Conservation (phyloP, 2,329 filamentous ascomycete genomes). For the Colletotrichum scovillei region DNA sequence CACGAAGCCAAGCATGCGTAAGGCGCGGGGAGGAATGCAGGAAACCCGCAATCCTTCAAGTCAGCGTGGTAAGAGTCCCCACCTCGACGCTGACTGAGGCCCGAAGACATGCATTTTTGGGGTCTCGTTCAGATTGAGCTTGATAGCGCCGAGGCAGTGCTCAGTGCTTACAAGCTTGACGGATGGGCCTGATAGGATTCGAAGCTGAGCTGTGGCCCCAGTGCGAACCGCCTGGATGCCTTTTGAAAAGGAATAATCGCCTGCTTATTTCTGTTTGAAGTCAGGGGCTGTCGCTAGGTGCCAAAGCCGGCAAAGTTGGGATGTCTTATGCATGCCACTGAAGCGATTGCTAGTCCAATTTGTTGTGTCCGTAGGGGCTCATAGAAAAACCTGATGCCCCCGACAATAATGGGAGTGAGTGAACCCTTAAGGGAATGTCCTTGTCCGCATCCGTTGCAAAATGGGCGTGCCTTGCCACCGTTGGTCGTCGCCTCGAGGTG, state of each 20-base stretch:
- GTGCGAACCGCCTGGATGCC: neutral
- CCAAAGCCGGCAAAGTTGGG: neutral
- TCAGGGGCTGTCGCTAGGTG: neutral
- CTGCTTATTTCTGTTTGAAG: neutral
- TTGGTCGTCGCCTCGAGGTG: neutral
- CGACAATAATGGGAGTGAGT: neutral
- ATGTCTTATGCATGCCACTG: neutral
- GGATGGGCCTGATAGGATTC: neutral
- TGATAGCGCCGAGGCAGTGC: neutral
- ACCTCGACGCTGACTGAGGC: neutral
- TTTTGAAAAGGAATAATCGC: neutral
- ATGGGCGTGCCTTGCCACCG: neutral
- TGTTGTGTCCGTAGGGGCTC: neutral
- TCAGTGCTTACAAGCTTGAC: slow-evolving; percentile 4
- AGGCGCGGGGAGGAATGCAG: neutral
- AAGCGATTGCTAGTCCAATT: neutral
- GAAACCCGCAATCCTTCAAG: slow-evolving; percentile 1
- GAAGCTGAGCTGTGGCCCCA: neutral
- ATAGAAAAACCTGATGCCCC: neutral
- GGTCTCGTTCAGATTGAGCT: neutral
- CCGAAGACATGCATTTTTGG: neutral
- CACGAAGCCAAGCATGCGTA: slow-evolving; percentile 3
- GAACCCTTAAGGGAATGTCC: neutral
- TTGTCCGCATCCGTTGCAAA: neutral
- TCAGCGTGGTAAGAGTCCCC: neutral